These are phyloP conservation scores for Myriosclerotinia scirpicola DNA, from an alignment of 2,329 filamentous ascomycete genomes.

Conservation along the genomic window DNA sequence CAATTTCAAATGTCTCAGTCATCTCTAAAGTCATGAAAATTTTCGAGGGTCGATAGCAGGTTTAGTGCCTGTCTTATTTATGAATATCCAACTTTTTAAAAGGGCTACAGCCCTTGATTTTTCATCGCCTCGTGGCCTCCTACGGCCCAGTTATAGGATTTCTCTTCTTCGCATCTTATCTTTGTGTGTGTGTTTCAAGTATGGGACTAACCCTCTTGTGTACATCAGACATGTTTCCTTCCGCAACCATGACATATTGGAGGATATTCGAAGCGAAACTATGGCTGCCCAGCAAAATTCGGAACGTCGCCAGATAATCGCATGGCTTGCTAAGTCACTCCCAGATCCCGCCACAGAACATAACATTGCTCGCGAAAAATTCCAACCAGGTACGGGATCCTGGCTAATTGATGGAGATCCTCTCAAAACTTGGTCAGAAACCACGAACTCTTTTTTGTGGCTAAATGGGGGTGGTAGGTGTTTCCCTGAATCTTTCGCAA, in stretches of 20 bases:
- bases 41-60: too few relatives aligned
- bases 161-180: neutral
- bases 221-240: neutral
- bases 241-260: neutral
- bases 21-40: too few relatives aligned
- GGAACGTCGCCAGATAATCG: neutral
- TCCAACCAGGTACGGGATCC: conserved; percentile 25
- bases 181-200: too few relatives aligned
- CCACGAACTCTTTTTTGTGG: conserved; percentile 25
- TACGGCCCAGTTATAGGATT: rapidly evolving
- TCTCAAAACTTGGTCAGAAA: conserved; percentile 19
- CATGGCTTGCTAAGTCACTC: neutral
- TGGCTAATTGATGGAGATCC: conserved; percentile 26
- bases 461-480: conserved; percentile 26
- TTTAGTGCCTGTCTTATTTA: too few relatives aligned
- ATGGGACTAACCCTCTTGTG: neutral
- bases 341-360: conserved; percentile 27
- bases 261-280: neutral
- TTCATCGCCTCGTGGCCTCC: rapidly evolving
- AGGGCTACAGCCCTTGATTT: rapidly evolving
- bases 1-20: too few relatives aligned
- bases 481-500: neutral
- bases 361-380: conserved; percentile 23
- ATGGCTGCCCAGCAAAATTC: neutral
- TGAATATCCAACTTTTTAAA: neutral